A percentile compares a stretch with the other conserved stretches of the same genome.
phyloP scores from a whole-genome alignment of 768 basidiomycete genomes.

The Tricholoma flavovirens region DNA sequence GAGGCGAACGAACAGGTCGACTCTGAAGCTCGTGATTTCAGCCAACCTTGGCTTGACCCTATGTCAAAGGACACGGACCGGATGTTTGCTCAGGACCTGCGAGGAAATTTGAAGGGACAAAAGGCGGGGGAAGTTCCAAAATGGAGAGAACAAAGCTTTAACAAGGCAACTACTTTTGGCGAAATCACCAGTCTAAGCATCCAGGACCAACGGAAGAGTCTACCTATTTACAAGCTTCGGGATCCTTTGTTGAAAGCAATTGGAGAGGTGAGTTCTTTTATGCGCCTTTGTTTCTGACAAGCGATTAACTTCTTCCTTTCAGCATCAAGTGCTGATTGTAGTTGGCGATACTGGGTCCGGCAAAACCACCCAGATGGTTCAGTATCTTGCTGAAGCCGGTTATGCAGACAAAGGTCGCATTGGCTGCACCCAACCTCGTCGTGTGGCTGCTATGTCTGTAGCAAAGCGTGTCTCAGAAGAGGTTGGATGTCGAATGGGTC shows the following conservation, averaged over 20 bases:
- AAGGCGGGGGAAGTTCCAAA: conserved; percentile 77
- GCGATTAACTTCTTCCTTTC: conserved; percentile 10
- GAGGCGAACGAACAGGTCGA: conserved; percentile 93
- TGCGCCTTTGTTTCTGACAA: conserved; percentile 10
- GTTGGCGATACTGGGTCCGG: conserved; percentile 99
- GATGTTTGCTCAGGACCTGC: conserved; percentile 89
- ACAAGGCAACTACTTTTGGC: conserved; percentile 94
- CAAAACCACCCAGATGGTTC: conserved; percentile 99
- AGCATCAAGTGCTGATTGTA: conserved; percentile 97
- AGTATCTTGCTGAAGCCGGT: conserved; percentile 94
- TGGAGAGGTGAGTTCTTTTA: conserved; percentile 56
- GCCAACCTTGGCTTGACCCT: conserved; percentile 95
- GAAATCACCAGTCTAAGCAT: conserved; percentile 88
- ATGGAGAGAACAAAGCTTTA: conserved; percentile 91
- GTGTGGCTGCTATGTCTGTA: conserved; percentile 98
- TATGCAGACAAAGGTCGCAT: conserved; percentile 87
- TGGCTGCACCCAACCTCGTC: conserved; percentile 97
- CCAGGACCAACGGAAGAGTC: conserved; percentile 84
- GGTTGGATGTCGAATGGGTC: conserved; percentile 94
- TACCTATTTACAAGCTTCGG: conserved; percentile 94
- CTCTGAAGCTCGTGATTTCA: conserved; percentile 91
- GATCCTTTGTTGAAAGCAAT: conserved; percentile 89
- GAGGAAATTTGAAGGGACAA: conserved; percentile 76
- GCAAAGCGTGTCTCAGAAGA: conserved; percentile 98
- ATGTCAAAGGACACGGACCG: conserved; percentile 87